Base-by-base conservation (phyloP, 176 grass and related monocot genomes). In the Oryza meridionalis region DNA sequence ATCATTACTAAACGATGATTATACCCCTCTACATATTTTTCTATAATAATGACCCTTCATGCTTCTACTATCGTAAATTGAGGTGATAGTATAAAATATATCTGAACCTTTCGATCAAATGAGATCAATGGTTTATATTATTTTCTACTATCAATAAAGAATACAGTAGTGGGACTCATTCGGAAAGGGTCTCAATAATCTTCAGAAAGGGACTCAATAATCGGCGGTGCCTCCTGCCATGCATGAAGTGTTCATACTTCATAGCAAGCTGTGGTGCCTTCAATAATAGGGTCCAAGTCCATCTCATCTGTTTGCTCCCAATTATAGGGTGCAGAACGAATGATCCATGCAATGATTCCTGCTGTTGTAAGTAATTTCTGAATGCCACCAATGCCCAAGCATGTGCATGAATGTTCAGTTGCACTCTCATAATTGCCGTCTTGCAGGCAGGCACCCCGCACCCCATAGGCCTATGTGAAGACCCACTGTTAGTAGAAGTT, bases 281-380 rank as follows among this genome's bases (percentile, higher is more conserved):
- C 87, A 85, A 89, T 85, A 63, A 89, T 89, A n/a, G 65, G 17
- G 65, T 67, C 22, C 65, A 49, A 65, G 75, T 53, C 71, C 82
- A 71, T 76, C 77, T 53, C 71, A 65, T 50, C 64, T 44, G 42
- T 68, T 51, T 85, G 70, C 70, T 80, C 51, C 65, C 82, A 85
- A 89, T 85, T 71, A 89, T 89, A 76, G 29, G 82, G 12, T 43
- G 71, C 87, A 85, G 55, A 81, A 85, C 63, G 82, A 85, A 89
- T 43, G 22, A 68, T 61, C 55, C 7, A 8, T 24, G 71, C 42
- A 45, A 89, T 62, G 47, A 62, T 65, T 75, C 63, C 7, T 37
- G 69, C 21, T 29, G 81, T 75, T 53, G 72, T 42, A 75, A 49
- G 82, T 53, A 40, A 27, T 67, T 75, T 84, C 43, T 27, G 47